Evolutionary conservation across 2,329 filamentous ascomycete species (phyloP).

Genomic region (Botryosphaeria agaves): DNA sequence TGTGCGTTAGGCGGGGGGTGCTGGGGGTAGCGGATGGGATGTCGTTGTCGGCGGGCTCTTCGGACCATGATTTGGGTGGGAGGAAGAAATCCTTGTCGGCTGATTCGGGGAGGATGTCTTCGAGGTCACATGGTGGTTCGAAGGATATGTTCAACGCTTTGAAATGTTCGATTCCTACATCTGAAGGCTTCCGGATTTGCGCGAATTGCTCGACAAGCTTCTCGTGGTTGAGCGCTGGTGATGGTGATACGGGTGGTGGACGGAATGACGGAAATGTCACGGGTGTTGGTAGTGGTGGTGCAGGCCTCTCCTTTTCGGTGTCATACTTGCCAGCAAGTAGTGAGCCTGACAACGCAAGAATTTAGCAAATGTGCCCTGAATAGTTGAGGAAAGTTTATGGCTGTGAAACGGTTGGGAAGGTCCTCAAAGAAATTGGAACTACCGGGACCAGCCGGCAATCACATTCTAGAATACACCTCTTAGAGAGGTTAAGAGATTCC

Average conservation of each 20-base stretch:
- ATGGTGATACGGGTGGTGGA: too few species aligned
- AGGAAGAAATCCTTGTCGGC: conserved; percentile 18
- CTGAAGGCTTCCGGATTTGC: conserved; percentile 20
- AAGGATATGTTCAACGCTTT: conserved; percentile 25
- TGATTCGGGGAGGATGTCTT: conserved; percentile 19
- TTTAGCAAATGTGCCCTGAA: too few species aligned
- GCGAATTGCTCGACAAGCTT: conserved; percentile 3
- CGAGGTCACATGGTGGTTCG: conserved; percentile 16
- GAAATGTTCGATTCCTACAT: conserved; percentile 21
- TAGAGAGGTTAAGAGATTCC: too few species aligned
- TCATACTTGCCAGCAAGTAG: not conserved
- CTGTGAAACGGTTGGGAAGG: too few species aligned
- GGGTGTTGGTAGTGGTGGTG: not conserved
- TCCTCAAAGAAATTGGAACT: too few species aligned
- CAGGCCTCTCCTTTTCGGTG: not conserved
- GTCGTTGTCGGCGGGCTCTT: conserved; percentile 1
- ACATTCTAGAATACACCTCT: too few species aligned
- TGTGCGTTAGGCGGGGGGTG: conserved; percentile 21
- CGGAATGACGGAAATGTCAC: not conserved
- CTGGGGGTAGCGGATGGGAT: conserved; percentile 4
- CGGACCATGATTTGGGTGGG: conserved; percentile 14
- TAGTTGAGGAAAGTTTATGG: too few species aligned
- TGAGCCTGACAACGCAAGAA: too few species aligned
- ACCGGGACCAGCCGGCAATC: too few species aligned
- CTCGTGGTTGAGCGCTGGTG: too few species aligned